Evolutionary conservation across 139 green algal species (phyloP).

Genomic region (Chlorella sp.): DNA sequence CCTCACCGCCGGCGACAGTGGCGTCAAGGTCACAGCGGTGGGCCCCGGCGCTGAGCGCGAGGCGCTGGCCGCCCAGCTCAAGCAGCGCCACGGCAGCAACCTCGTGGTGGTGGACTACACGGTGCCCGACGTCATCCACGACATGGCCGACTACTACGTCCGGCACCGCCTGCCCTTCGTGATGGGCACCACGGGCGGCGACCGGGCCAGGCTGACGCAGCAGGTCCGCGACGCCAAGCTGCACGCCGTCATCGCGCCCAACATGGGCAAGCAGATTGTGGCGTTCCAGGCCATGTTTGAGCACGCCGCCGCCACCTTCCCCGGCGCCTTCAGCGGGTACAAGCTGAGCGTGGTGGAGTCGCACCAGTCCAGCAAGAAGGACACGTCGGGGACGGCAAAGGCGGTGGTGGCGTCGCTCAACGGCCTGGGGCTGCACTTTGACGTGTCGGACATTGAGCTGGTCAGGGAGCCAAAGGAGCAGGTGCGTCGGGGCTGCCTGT

Average conservation of each 20-base stretch:
- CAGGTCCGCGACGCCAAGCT: slow-evolving; percentile 41
- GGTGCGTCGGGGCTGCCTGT: slow-evolving; percentile 33
- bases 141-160: slow-evolving; percentile 86
- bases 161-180: slow-evolving; percentile 87
- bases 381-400: slow-evolving; percentile 85
- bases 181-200: slow-evolving; percentile 97
- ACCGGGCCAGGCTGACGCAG: slow-evolving; percentile 71
- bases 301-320: slow-evolving; percentile 85
- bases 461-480: slow-evolving; percentile 66
- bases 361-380: slow-evolving; percentile 95
- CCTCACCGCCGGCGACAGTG: slow-evolving; percentile 20
- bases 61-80: slow-evolving; percentile 11
- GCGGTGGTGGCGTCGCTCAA: slow-evolving; percentile 85
- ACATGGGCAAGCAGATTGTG: slow-evolving; percentile 99
- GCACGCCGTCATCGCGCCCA: slow-evolving; percentile 94
- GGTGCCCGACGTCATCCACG: slow-evolving; percentile 73
- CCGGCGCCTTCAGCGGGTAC: slow-evolving; percentile 92
- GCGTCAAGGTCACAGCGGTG: slow-evolving; percentile 45
- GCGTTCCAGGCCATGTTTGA: slow-evolving; percentile 89
- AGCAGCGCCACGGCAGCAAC: slow-evolving; percentile 35
- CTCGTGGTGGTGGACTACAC: slow-evolving; percentile 97
- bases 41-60: slow-evolving; percentile 17
- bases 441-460: slow-evolving; percentile 66
- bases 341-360: slow-evolving; percentile 86
- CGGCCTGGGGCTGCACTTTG: slow-evolving; percentile 74